Base-by-base conservation (phyloP, 176 grass and related monocot species). In the Lolium perenne region DNA sequence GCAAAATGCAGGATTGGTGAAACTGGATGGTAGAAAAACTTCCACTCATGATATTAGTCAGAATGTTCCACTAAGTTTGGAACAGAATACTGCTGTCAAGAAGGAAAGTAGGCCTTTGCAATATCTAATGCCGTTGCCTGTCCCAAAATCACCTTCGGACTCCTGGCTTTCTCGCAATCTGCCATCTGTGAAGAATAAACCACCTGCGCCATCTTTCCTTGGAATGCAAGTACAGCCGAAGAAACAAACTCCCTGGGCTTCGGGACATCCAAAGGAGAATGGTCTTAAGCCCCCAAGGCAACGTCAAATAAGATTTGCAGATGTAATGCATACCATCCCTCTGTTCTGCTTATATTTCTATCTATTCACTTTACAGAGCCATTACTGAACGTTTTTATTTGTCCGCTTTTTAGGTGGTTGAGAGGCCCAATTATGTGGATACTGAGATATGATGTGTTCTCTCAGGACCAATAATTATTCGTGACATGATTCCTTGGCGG, bases 81-180 rank as follows among this genome's bases (percentile, higher is more conserved):
- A 81, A 85, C 77, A 77, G 9, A 86, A 50, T 13, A 56, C 23
- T 60, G n/a, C 29, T 40, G 29, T 60, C 53, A 87, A 84, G 78
- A 93, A 77, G 32, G 79, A 85, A 51, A 49, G 6, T 83, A 81
- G 75, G 56, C 73, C 61, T 57, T 71, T 88, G 71, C 87, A 86
- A 56, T 85, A 87, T 73, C 71, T 91, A 49, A 83, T 92, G 29
- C 90, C 96, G 1, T 88, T 94, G 67, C 92, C 86, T 65, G 86
- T 91, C 59, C 97, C 97, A 23, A 99, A 88, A 90, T 94, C 97
- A 83, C 97, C 97, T 86, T 96, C 94, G 57, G 97, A 99, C 54
- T 99, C 97, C 7, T 99, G 97, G 97, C 94, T 99, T 70, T 96
- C 92, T 92, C 92, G 92, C 26, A 94, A 89, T 79, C 87, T 99